Evolutionary conservation across 176 grass and related monocot genomes (phyloP).

Genomic region (Paspalum notatum): DNA sequence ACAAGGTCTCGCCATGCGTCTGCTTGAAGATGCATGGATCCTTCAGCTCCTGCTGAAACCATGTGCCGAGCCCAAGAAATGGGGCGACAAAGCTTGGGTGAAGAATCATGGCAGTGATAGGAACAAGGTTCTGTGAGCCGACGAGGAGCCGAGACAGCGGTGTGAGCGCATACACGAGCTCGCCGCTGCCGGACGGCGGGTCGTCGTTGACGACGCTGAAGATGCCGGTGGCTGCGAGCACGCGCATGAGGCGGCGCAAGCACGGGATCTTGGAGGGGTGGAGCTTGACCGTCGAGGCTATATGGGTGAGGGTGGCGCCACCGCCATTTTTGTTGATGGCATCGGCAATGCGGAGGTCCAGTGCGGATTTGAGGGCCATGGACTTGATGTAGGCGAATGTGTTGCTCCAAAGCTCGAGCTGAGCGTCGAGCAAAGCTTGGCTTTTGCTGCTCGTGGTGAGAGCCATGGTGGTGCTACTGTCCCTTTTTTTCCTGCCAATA

Average conservation of each 20-base stretch:
- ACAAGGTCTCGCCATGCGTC: neutral
- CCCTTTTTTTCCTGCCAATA: neutral
- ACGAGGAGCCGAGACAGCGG: constrained; percentile 24
- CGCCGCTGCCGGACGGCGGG: neutral
- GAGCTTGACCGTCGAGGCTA: neutral
- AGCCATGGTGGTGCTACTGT: neutral
- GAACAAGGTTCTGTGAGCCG: neutral
- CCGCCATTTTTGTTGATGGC: constrained; percentile 27
- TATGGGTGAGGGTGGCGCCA: constrained; percentile 1
- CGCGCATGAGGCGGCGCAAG: constrained; percentile 34
- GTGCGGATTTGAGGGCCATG: constrained; percentile 32
- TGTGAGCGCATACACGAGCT: constrained; percentile 21
- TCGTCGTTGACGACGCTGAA: neutral
- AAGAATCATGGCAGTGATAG: neutral
- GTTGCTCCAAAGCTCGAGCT: constrained; percentile 33
- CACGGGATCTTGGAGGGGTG: constrained; percentile 18
- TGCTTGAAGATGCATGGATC: neutral
- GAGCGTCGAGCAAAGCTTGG: constrained; percentile 18
- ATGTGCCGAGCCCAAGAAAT: neutral
- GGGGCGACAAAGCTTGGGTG: neutral
- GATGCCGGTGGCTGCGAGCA: neutral
- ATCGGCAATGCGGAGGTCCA: constrained; percentile 33
- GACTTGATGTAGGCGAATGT: constrained; percentile 25
- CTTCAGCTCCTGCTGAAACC: constrained; percentile 26
- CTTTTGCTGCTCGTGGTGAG: neutral